These are phyloP conservation scores for Mycena vitilis DNA, from an alignment of 768 basidiomycete species.

Conservation along the genomic window DNA sequence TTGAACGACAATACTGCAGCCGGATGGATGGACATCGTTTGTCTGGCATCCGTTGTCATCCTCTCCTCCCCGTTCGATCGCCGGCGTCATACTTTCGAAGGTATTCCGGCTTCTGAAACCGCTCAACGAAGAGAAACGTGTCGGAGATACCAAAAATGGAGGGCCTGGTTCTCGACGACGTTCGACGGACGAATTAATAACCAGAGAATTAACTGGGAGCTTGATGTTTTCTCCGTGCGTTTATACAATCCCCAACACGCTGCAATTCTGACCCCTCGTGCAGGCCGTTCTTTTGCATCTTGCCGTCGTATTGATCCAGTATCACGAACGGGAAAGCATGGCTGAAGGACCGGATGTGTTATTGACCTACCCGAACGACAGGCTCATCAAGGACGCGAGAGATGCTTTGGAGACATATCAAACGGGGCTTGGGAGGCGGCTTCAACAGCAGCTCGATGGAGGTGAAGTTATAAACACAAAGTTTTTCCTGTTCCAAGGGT, in stretches of 20 bases:
- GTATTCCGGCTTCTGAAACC: neutral
- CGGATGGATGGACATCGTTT: constrained; percentile 13
- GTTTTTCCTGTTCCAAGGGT: no score
- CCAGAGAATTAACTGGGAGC: neutral
- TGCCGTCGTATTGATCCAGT: neutral
- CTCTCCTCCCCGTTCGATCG: constrained; percentile 1
- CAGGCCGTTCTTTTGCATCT: constrained; percentile 4
- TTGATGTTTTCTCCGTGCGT: neutral
- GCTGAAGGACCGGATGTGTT: no score
- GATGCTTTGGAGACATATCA: no score
- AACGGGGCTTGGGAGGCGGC: no score
- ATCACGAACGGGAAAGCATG: neutral
- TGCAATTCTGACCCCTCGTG: neutral
- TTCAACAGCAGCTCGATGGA: no score
- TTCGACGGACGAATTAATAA: neutral
- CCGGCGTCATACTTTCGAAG: neutral
- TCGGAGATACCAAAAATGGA: neutral
- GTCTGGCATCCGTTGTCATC: neutral
- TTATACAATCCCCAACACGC: neutral
- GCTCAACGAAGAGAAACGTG: neutral
- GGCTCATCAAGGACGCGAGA: no score
- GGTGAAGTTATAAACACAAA: no score
- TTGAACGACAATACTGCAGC: neutral
- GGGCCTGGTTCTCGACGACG: neutral
- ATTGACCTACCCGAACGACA: no score